These are phyloP conservation scores for Cucumis sativus DNA, from an alignment of 306 rosid genomes.

Conservation along the genomic window DNA sequence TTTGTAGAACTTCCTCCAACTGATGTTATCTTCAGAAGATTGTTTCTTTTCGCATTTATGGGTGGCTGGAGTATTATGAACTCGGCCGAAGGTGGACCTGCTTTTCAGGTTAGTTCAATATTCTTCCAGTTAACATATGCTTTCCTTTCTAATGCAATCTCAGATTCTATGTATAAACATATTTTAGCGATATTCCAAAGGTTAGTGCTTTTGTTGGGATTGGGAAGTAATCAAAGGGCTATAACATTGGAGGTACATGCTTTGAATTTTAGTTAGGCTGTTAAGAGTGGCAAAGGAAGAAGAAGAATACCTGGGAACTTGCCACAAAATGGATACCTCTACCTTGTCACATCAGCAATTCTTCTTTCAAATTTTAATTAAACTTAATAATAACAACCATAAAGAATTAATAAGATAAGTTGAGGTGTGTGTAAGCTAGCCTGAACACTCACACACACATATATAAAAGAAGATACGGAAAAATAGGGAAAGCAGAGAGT, in stretches of 20 bases:
- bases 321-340: not conserved
- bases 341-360: not conserved
- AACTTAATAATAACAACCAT: not conserved
- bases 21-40: slow-evolving; percentile 72
- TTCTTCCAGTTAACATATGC: not conserved
- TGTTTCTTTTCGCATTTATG: slow-evolving; percentile 92
- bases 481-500: not conserved
- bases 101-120: slow-evolving; percentile 79
- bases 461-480: not conserved
- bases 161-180: not conserved
- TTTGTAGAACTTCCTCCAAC: slow-evolving; percentile 82
- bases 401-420: not conserved
- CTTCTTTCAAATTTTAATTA: not conserved
- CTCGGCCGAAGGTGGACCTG: slow-evolving; percentile 98
- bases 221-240: not conserved
- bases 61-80: slow-evolving; percentile 98
- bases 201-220: not conserved
- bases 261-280: not conserved
- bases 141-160: not conserved
- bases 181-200: not conserved
- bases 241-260: not conserved
- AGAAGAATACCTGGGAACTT: not conserved
- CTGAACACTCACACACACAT: too few species aligned
- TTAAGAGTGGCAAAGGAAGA: not conserved
- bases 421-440: too few species aligned